Conservation (phyloP, 78 protist species). For the Dictyostelium firmibasis region DNA sequence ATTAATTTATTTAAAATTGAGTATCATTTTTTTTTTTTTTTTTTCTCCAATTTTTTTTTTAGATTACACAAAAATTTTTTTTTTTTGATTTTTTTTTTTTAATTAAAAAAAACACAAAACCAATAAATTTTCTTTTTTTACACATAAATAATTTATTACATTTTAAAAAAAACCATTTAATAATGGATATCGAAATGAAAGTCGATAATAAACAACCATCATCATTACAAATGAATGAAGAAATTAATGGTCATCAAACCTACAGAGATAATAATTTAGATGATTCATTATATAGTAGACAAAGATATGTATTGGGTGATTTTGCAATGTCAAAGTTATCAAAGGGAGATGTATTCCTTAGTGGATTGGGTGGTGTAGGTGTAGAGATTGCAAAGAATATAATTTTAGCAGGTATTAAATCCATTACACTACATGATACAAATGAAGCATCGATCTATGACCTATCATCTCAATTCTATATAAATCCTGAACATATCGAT, state of each 20-base stretch:
- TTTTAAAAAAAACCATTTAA: background rate
- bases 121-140: background rate
- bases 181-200: slow-evolving; percentile 3
- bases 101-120: too few species aligned
- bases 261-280: slow-evolving; percentile 59
- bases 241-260: background rate
- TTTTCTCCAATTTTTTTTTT: background rate
- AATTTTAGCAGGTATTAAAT: slow-evolving; percentile 82
- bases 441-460: background rate
- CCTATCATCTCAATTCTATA: slow-evolving; percentile 75
- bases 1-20: too few species aligned
- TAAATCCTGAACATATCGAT: slow-evolving; percentile 5
- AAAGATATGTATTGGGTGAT: slow-evolving; percentile 78
- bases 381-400: slow-evolving; percentile 83
- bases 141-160: too few species aligned
- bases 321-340: slow-evolving; percentile 70
- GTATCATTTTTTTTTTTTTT: too few species aligned
- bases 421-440: slow-evolving; percentile 70
- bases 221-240: background rate
- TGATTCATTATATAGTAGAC: slow-evolving; percentile 75
- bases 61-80: background rate
- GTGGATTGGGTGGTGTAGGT: slow-evolving; percentile 84
- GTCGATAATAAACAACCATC: background rate
- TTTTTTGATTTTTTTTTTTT: background rate
- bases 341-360: slow-evolving; percentile 61